Conservation (phyloP, 495 filamentous ascomycete species). For the Penicillium roqueforti region DNA sequence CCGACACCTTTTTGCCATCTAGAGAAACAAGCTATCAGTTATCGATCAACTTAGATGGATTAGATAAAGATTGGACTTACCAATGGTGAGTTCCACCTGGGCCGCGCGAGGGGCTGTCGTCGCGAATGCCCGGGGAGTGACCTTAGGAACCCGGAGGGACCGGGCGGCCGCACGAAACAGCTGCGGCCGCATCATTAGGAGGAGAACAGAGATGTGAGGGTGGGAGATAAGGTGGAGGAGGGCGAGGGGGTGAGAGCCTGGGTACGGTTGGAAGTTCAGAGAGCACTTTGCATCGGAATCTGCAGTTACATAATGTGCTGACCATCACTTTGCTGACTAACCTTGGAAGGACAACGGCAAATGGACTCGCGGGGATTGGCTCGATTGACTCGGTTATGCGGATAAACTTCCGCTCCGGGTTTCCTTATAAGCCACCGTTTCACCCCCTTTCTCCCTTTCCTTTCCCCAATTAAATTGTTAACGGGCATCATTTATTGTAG, state of each 20-base stretch:
- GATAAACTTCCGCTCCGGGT: constrained; percentile 26
- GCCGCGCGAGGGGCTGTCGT: constrained; percentile 67
- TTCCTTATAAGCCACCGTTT: constrained; percentile 12
- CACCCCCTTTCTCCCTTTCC: constrained; percentile 35
- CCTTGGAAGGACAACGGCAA: constrained; percentile 27
- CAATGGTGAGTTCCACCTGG: constrained; percentile 93
- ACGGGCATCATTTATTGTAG: constrained; percentile 89
- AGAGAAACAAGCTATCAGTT: constrained; percentile 15
- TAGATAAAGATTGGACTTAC: constrained; percentile 46
- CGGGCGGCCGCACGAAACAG: constrained; percentile 81
- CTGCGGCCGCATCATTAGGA: constrained; percentile 79
- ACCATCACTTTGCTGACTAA: constrained; percentile 29
- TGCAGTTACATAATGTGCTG: constrained; percentile 32
- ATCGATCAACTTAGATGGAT: constrained; percentile 21
- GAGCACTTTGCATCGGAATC: constrained; percentile 36
- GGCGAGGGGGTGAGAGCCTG: constrained; percentile 15
- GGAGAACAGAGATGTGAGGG: constrained; percentile 34
- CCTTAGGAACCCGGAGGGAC: constrained; percentile 60
- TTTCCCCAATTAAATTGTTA: constrained; percentile 50
- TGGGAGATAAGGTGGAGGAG: constrained; percentile 25
- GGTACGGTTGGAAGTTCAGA: constrained; percentile 30
- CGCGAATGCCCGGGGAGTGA: constrained; percentile 68
- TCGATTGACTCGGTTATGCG: constrained; percentile 34
- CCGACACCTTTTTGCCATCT: constrained; percentile 94
- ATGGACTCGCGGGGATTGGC: constrained; percentile 35